Evolutionary conservation across 2,329 filamentous ascomycete genomes (phyloP), one percentile per base, ranked within the genome.

Genomic region (Sclerotinia glacialis): DNA sequence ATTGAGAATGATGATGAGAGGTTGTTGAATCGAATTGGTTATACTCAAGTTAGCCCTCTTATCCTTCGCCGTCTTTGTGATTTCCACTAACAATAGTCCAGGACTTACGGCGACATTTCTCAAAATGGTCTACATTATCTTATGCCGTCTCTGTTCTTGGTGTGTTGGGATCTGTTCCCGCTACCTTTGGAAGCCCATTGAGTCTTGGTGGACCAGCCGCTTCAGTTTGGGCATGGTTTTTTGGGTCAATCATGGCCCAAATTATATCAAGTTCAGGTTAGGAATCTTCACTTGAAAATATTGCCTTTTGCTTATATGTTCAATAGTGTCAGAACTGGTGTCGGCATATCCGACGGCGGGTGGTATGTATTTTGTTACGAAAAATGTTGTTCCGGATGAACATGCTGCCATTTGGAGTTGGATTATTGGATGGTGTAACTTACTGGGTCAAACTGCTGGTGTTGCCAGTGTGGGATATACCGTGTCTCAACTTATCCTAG

Each of bases 341-440:
- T 88, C 86, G 9, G 86, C 86, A 42, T 89, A 89, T 76, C 86
- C 86, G 44, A 89, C 86, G 2, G 86, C 86, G 2, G 86, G 86
- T 26, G 86, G 86, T 3, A 88, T 89, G 85, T 89, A 89, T 75
- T 89, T 88, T 74, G 85, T 88, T 44, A 87, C 85, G 12, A 88
- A 88, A 72, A 83, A 86, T 73, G 85, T 89, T 44, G 85, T 88
- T 2, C 86, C 86, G 11, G 78, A 80, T 21, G 80, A 86, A 65
- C 82, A 87, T 73, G 85, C 87, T 40, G 83, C 86, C 2, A 81
- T 87, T 16, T 88, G 85, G 80, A 83, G 85, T 0, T 89, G 86
- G 86, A 79, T 88, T 53, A 85, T 88, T 65, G 86, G 86, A n/a
- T 88, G 86, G 86, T 86, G 85, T 73, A 89, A 89, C 70, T 82